Evolutionary conservation across 805 yeast genomes (phyloP), one percentile per base, ranked within the genome.

Genomic region (Pichia kluyveri): DNA sequence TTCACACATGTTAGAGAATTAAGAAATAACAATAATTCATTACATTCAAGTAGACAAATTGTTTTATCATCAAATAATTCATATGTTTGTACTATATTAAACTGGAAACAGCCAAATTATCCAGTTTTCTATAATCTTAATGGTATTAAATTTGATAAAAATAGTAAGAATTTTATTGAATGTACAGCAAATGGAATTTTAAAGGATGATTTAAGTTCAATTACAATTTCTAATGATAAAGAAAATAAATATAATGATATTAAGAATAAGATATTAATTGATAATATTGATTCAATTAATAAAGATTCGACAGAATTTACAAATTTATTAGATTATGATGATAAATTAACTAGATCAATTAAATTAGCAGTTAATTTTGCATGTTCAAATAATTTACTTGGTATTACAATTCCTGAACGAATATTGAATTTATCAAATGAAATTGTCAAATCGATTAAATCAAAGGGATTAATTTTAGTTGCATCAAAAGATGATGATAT

Each of bases 31-130:
- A 53, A 62, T 37, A 61, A 65, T 18, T 50, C 56, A 40, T 54
- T 58, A 42, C 59, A 63, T 26, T 27, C 30, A n/a, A 63, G 77
- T 19, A 71, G 96, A 50, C 80, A 95, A 1, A 69, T 93, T 40
- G 81, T 91, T 10, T 86, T 93, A 65, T 79, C 95, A 12, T 87
- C 96, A 1, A 78, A 85, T 48, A 88, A 89, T 64, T 85, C 96
- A 34, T 78, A 81, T 42, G 87, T 89, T n/a, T 93, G 98, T 66
- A 87, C 96, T 11, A 85, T 88, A 42, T 68, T 93, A 56, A 93
- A 93, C 66, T 93, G 99, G 99, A 93, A 93, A 66, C 99, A 93
- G 67, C 98, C 99, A 14, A 91, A 91, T 63, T 93, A 84, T 67
- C 97, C 99, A 0, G 98, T 93, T 0, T 81, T 93, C 54, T 85